These are phyloP conservation scores for Daldinia grandis DNA, from an alignment of 495 filamentous ascomycete species.

Conservation along the genomic window DNA sequence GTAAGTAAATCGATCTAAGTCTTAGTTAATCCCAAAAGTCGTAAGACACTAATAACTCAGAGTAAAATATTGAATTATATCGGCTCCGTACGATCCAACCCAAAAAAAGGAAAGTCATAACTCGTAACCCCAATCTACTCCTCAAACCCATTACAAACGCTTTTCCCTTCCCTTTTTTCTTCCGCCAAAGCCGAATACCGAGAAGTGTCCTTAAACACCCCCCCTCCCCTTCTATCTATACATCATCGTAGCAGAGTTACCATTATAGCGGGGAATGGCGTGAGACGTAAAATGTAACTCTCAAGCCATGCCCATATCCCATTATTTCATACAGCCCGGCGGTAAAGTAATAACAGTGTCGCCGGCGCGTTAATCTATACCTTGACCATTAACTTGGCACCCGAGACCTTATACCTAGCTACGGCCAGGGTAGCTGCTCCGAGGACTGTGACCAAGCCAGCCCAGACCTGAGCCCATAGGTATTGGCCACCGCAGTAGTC, in stretches of 20 bases:
- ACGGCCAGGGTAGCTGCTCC: conserved; percentile 26
- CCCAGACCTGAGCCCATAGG: conserved; percentile 55
- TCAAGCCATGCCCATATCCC: not conserved
- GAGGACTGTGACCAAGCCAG: conserved; percentile 47
- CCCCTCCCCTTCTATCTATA: conserved; percentile 12
- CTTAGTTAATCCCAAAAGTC: not conserved
- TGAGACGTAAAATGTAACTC: not conserved
- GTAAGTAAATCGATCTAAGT: not conserved
- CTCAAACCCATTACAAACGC: not conserved
- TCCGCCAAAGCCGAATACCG: conserved; percentile 21
- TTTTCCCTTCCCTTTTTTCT: not conserved
- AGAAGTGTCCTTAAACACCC: conserved; percentile 1
- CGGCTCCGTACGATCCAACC: conserved; percentile 1
- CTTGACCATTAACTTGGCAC: conserved; percentile 24
- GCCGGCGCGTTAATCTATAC: conserved; percentile 10
- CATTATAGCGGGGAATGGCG: conserved; percentile 6
- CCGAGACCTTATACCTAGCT: conserved; percentile 28
- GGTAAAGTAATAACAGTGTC: not conserved
- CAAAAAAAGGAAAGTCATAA: conserved; percentile 15
- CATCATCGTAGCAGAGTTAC: conserved; percentile 19
- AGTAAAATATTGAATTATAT: conserved; percentile 17
- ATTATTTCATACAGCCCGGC: conserved; percentile 16
- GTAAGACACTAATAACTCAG: not conserved
- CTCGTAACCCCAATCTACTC: conserved; percentile 21
- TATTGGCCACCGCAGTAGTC: conserved; percentile 48